phyloP scores from a whole-genome alignment of 257 asterid species.

The Nicotiana attenuata region DNA sequence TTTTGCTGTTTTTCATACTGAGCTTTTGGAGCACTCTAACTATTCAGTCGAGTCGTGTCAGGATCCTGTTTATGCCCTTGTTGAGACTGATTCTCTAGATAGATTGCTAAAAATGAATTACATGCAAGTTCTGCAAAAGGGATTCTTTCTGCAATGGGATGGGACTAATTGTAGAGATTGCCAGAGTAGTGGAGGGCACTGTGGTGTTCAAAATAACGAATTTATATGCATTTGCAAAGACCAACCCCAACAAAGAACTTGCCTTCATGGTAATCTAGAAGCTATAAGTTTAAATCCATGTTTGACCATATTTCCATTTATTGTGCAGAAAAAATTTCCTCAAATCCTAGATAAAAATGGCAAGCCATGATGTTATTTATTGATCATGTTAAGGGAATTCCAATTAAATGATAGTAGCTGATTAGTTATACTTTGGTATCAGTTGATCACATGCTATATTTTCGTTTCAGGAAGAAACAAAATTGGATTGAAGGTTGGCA shows the following conservation, averaged over 20 bases:
- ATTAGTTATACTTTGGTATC: not conserved
- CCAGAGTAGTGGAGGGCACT: conserved; percentile 22
- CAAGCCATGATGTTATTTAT: not conserved
- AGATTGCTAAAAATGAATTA: conserved; percentile 30
- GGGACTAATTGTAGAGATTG: conserved; percentile 28
- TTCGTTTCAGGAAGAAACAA: conserved; percentile 4
- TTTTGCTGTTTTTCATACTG: conserved; percentile 48
- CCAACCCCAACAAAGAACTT: not conserved
- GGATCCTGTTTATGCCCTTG: conserved; percentile 29
- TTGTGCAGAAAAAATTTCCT: not conserved
- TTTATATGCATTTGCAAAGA: conserved; percentile 1
- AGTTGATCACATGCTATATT: not conserved
- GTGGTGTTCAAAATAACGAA: conserved; percentile 10
- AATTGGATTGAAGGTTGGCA: not conserved
- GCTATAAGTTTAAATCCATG: not conserved
- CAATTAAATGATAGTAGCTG: not conserved
- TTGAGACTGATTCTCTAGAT: conserved; percentile 1
- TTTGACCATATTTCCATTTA: not conserved
- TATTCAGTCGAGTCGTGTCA: conserved; percentile 34
- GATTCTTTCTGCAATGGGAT: conserved; percentile 20
- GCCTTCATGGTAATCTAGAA: not conserved
- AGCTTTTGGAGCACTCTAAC: conserved; percentile 34
- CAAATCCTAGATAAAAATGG: not conserved
- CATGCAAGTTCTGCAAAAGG: conserved; percentile 30
- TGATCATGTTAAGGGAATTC: not conserved